A percentile compares a stretch with the other conserved stretches of the same genome.
These are phyloP conservation scores for Oidiodendron maius DNA, from an alignment of 495 filamentous ascomycete genomes.

Conservation along the genomic window DNA sequence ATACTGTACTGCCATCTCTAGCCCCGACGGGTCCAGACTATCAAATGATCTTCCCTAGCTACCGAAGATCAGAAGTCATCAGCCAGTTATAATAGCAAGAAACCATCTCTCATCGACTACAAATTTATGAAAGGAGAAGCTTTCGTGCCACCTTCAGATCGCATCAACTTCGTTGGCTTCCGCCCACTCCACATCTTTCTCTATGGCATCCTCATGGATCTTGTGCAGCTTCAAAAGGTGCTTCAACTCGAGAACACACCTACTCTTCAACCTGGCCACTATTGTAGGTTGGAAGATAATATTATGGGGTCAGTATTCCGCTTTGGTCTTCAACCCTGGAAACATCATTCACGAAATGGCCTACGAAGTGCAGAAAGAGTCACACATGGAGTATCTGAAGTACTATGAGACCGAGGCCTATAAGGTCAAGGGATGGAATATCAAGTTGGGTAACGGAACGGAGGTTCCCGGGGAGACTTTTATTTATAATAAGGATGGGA, in stretches of 20 bases:
- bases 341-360: conserved; percentile 11
- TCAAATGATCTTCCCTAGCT: no score
- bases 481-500: conserved; percentile 6
- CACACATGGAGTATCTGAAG: conserved; percentile 4
- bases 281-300: conserved; percentile 9
- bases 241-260: conserved; percentile 6
- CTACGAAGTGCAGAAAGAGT: conserved; percentile 6
- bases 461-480: conserved; percentile 8
- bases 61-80: no score
- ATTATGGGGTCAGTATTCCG: conserved; percentile 10
- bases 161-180: conserved; percentile 10
- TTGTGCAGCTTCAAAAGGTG: conserved; percentile 7
- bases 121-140: conserved; percentile 7
- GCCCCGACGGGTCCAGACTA: no score
- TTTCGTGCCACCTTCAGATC: conserved; percentile 7
- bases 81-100: no score
- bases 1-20: no score
- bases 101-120: conserved; percentile 10
- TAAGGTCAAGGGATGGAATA: conserved; percentile 9
- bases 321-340: conserved; percentile 5
- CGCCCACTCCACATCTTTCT: conserved; percentile 11
- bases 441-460: conserved; percentile 8
- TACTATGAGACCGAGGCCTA: conserved; percentile 8
- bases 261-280: conserved; percentile 6
- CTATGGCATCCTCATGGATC: conserved; percentile 9